Percentiles rank a stretch among this genome's conserved stretches.
Conservation (phyloP, 768 basidiomycete species). For the Leccinum broughii region DNA sequence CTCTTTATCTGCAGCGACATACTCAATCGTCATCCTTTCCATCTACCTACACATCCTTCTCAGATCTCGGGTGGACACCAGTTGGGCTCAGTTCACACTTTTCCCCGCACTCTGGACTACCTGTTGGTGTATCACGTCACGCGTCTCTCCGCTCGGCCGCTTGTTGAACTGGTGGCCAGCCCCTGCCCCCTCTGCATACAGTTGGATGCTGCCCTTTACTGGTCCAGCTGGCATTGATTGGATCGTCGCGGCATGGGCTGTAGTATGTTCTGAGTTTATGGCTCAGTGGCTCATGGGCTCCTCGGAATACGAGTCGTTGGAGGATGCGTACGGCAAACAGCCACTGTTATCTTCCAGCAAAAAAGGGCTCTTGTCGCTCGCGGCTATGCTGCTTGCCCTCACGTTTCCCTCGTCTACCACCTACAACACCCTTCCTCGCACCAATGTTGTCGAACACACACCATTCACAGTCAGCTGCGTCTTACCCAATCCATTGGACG, state of each 20-base stretch:
- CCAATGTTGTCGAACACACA: constrained; percentile 43
- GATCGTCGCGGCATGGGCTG: constrained; percentile 75
- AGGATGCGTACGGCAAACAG: constrained; percentile 3
- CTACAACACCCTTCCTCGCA: constrained; percentile 39
- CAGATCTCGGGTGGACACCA: constrained; percentile 28
- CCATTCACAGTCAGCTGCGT: constrained; percentile 67
- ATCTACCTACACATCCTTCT: constrained; percentile 42
- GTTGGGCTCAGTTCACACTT: constrained; percentile 49
- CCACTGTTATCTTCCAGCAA: constrained; percentile 21
- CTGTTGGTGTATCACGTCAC: constrained; percentile 55
- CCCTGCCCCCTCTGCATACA: constrained; percentile 56
- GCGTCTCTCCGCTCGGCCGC: constrained; percentile 65
- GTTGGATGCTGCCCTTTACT: constrained; percentile 58
- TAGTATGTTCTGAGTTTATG: constrained; percentile 54
- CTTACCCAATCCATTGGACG: constrained; percentile 49
- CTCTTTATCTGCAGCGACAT: constrained; percentile 43
- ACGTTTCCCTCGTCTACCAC: constrained; percentile 57
- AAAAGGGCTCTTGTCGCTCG: constrained; percentile 38
- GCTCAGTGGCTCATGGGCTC: constrained; percentile 59
- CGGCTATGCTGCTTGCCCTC: constrained; percentile 42
- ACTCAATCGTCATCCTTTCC: constrained; percentile 41
- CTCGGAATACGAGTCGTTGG: constrained; percentile 18
- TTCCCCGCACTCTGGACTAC: constrained; percentile 75
- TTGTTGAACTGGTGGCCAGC: constrained; percentile 64
- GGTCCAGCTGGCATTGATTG: constrained; percentile 71